A percentile compares a stretch with the other conserved stretches of the same genome.
These are phyloP conservation scores for Hypocreales sp. DNA, from an alignment of 2,329 filamentous ascomycete species.

Conservation along the genomic window DNA sequence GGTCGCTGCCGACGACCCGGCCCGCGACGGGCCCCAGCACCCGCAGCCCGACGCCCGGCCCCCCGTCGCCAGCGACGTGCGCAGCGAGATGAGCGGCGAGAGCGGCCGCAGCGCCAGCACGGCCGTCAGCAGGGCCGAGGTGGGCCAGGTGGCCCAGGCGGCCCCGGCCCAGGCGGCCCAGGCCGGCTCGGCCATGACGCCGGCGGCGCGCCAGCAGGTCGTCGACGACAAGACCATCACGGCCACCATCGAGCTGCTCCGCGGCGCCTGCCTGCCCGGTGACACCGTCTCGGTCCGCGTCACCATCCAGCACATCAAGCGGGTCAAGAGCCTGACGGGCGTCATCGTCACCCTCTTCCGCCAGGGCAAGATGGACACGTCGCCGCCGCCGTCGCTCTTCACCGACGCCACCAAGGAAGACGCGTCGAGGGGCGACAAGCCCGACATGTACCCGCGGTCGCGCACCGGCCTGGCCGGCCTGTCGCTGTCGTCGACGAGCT, in stretches of 20 bases:
- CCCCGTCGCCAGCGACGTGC: conserved; percentile 34
- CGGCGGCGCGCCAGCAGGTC: conserved; percentile 22
- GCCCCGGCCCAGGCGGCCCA: conserved; percentile 22
- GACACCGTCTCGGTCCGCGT: conserved; percentile 71
- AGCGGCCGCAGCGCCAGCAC: conserved; percentile 54
- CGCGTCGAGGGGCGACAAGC: conserved; percentile 55
- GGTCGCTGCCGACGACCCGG: conserved; percentile 22
- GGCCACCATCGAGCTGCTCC: conserved; percentile 67
- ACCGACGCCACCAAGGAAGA: conserved; percentile 41
- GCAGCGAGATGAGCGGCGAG: conserved; percentile 58
- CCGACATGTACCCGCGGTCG: conserved; percentile 78
- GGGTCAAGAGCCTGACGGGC: conserved; percentile 79
- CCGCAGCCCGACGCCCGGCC: conserved; percentile 20
- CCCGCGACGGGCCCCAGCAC: no score
- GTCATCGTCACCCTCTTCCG: conserved; percentile 88
- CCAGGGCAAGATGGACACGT: conserved; percentile 77
- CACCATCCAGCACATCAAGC: conserved; percentile 73
- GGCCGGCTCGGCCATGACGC: conserved; percentile 12
- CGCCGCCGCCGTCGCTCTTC: conserved; percentile 37
- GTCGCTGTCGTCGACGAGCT: conserved; percentile 71
- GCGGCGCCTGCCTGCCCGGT: conserved; percentile 72
- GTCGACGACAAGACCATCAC: conserved; percentile 68
- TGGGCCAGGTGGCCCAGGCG: conserved; percentile 38
- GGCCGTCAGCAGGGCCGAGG: conserved; percentile 36
- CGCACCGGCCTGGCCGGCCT: conserved; percentile 75